These are phyloP conservation scores for Saturnispora hagleri DNA, from an alignment of 805 yeast genomes.

Conservation along the genomic window DNA sequence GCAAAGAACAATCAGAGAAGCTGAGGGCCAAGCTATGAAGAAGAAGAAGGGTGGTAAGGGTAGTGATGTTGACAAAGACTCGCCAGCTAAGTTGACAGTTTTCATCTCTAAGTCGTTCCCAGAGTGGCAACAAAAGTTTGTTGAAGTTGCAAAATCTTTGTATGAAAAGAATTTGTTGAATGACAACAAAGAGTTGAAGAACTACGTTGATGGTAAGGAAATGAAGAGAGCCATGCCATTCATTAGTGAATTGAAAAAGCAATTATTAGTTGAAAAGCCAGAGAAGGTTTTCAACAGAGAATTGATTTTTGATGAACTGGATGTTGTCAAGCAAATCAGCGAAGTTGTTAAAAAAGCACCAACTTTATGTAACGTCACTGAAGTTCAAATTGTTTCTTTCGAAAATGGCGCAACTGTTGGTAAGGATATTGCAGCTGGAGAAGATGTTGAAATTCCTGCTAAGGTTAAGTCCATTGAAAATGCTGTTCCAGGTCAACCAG, in stretches of 20 bases:
- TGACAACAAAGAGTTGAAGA: constrained; percentile 56
- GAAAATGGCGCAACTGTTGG: constrained; percentile 58
- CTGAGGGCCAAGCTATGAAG: constrained; percentile 79
- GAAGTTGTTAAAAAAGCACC: constrained; percentile 56
- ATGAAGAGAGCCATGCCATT: constrained; percentile 99
- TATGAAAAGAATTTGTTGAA: constrained; percentile 55
- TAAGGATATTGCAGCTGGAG: constrained; percentile 53
- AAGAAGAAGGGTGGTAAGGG: constrained; percentile 80
- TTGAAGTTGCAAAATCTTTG: constrained; percentile 63
- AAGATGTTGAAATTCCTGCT: constrained; percentile 52
- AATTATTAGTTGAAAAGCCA: constrained; percentile 62
- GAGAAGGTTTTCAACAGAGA: constrained; percentile 83
- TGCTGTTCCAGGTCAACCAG: constrained; percentile 93
- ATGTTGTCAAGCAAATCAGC: constrained; percentile 47
- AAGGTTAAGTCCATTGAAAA: constrained; percentile 64
- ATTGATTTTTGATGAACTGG: constrained; percentile 71
- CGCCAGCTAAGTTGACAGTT: constrained; percentile 65
- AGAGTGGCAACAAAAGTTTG: constrained; percentile 54
- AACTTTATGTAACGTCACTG: constrained; percentile 44
- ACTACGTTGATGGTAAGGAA: constrained; percentile 65
- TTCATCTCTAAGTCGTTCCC: constrained; percentile 73
- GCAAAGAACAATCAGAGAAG: constrained; percentile 81
- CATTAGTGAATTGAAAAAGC: constrained; percentile 74
- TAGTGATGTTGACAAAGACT: constrained; percentile 61
- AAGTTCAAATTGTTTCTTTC: constrained; percentile 53